phyloP scores from a whole-genome alignment of 2,329 filamentous ascomycete species.

The Monilinia vaccinii-corymbosi region DNA sequence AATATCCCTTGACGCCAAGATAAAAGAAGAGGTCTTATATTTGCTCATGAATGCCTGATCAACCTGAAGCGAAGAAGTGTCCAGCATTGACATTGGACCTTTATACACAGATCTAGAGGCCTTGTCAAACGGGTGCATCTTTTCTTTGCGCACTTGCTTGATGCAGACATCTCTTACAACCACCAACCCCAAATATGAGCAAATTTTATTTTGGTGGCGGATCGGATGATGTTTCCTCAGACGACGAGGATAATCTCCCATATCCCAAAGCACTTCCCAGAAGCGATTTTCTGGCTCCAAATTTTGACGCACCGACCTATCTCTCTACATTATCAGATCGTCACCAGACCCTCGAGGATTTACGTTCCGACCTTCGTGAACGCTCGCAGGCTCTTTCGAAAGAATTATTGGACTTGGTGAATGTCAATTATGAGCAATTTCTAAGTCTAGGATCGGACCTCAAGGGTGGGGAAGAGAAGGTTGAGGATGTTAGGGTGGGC shows the following conservation, averaged over 20 bases:
- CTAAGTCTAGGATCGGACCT: slow-evolving; percentile 73
- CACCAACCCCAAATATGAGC: slow-evolving; percentile 32
- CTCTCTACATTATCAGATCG: slow-evolving; percentile 75
- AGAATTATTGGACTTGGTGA: slow-evolving; percentile 90
- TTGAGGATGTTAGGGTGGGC: slow-evolving; percentile 83
- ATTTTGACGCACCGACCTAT: slow-evolving; percentile 75
- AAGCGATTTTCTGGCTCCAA: slow-evolving; percentile 65
- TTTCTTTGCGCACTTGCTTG: neutral
- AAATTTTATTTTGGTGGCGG: slow-evolving; percentile 36
- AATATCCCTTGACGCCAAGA: neutral
- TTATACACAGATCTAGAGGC: neutral
- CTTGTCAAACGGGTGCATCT: neutral
- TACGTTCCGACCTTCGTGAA: slow-evolving; percentile 76
- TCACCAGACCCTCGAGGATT: slow-evolving; percentile 91
- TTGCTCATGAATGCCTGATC: neutral
- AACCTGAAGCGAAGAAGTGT: neutral
- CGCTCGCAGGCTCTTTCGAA: slow-evolving; percentile 70
- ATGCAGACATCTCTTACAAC: neutral
- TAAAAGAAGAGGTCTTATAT: neutral
- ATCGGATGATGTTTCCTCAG: slow-evolving; percentile 25
- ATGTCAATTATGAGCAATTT: slow-evolving; percentile 90
- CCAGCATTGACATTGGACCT: neutral
- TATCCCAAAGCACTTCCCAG: slow-evolving; percentile 82
- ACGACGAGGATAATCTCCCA: slow-evolving; percentile 64
- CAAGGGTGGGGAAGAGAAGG: slow-evolving; percentile 79